phyloP scores from a whole-genome alignment of 2,329 filamentous ascomycete genomes.

The Epichloe hybrida region DNA sequence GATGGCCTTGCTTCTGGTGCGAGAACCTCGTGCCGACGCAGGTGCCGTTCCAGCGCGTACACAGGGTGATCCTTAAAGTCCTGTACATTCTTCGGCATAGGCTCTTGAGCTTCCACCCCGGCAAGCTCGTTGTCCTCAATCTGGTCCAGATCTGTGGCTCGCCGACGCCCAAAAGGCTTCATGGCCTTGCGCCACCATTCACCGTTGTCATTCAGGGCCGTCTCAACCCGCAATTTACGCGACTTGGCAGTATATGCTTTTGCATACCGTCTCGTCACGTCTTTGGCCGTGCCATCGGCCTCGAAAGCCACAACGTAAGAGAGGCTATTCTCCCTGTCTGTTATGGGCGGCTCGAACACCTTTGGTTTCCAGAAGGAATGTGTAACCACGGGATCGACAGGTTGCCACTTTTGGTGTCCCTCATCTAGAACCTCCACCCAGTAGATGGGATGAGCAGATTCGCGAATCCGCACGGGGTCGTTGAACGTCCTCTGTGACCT shows the following conservation, averaged over 20 bases:
- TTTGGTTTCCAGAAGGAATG: slow-evolving; percentile 59
- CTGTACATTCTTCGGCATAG: slow-evolving; percentile 72
- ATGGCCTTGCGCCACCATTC: slow-evolving; percentile 42
- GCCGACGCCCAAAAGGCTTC: slow-evolving; percentile 29
- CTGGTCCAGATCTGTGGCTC: slow-evolving; percentile 55
- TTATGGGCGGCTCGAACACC: slow-evolving; percentile 70
- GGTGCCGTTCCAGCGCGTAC: slow-evolving; percentile 73
- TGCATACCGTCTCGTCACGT: slow-evolving; percentile 78
- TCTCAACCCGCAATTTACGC: slow-evolving; percentile 64
- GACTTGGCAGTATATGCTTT: slow-evolving; percentile 90
- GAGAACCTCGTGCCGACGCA: slow-evolving; percentile 73
- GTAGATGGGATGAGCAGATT: slow-evolving; percentile 71
- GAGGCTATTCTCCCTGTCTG: slow-evolving; percentile 63
- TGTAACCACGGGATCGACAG: slow-evolving; percentile 75
- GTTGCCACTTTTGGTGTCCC: slow-evolving; percentile 81
- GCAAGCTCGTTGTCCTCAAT: slow-evolving; percentile 69
- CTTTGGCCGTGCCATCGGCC: slow-evolving; percentile 60
- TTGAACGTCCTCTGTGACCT: slow-evolving; percentile 18
- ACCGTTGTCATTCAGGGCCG: slow-evolving; percentile 30
- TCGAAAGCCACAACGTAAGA: slow-evolving; percentile 80
- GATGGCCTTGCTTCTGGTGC: slow-evolving; percentile 53
- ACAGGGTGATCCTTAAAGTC: slow-evolving; percentile 81
- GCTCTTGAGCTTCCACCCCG: slow-evolving; percentile 58
- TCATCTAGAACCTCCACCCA: slow-evolving; percentile 90
- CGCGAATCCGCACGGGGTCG: slow-evolving; percentile 36